Evolutionary conservation across 2,329 filamentous ascomycete genomes (phyloP).

Genomic region (Fusarium veterinarium): DNA sequence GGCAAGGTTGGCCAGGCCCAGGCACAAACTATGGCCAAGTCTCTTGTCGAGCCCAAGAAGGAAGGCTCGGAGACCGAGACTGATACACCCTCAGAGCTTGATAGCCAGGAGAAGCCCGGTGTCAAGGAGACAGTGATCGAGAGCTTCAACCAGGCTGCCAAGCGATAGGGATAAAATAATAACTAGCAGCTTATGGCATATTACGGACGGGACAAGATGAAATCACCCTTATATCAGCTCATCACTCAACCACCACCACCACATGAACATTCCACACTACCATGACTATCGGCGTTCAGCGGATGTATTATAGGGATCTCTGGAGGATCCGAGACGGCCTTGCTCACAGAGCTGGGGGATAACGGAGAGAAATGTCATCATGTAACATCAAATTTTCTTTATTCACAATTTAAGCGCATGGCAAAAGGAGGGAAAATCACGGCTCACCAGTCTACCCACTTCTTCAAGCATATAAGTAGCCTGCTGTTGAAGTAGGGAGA

Average conservation of each 20-base stretch:
- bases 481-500: constrained; percentile 11
- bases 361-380: constrained; percentile 23
- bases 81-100: constrained; percentile 23
- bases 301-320: constrained; percentile 46
- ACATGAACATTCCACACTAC: constrained; percentile 36
- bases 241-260: constrained; percentile 31
- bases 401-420: constrained; percentile 20
- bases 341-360: constrained; percentile 18
- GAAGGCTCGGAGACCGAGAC: constrained; percentile 29
- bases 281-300: constrained; percentile 45
- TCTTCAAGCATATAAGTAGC: constrained; percentile 2
- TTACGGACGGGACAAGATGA: not conserved
- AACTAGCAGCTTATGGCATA: not conserved
- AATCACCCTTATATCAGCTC: constrained; percentile 23
- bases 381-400: constrained; percentile 41
- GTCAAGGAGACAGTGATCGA: constrained; percentile 56
- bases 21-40: constrained; percentile 72
- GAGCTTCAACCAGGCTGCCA: constrained; percentile 52
- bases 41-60: constrained; percentile 54
- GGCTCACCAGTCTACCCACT: constrained; percentile 14
- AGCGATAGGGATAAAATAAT: constrained; percentile 40
- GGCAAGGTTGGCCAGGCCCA: constrained; percentile 90
- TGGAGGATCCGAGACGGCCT: constrained; percentile 26
- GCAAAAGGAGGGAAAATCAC: constrained; percentile 28
- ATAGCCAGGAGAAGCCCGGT: constrained; percentile 34